These are phyloP conservation scores for Penicillium sp. DNA, from an alignment of 2,329 filamentous ascomycete genomes.

Conservation along the genomic window DNA sequence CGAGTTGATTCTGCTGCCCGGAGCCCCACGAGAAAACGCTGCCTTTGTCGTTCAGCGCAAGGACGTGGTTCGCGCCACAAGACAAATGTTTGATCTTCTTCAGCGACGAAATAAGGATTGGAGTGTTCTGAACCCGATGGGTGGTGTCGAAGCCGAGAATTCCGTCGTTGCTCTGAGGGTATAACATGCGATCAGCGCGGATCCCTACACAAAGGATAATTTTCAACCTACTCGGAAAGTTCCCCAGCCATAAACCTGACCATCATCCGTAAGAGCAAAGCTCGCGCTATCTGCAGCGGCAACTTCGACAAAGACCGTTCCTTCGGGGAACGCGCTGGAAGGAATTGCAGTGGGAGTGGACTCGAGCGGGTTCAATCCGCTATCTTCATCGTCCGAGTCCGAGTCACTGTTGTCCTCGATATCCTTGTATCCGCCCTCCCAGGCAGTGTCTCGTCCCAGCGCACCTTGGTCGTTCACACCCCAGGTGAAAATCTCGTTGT, in stretches of 20 bases:
- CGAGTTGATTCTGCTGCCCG: conserved; percentile 68
- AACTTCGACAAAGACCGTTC: conserved; percentile 56
- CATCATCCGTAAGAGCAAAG: conserved; percentile 61
- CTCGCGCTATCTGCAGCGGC: conserved; percentile 60
- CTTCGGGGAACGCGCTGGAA: conserved; percentile 49
- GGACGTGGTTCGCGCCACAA: conserved; percentile 58
- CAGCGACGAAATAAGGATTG: conserved; percentile 50
- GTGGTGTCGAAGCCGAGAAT: conserved; percentile 57
- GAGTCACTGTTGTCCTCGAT: conserved; percentile 43
- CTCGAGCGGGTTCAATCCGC: conserved; percentile 57
- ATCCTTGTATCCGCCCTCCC: conserved; percentile 62
- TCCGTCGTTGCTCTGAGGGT: conserved; percentile 58
- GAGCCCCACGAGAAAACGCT: conserved; percentile 64
- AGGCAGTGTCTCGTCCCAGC: conserved; percentile 69
- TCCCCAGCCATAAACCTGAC: conserved; percentile 61
- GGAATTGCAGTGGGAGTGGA: conserved; percentile 54
- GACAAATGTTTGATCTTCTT: conserved; percentile 55
- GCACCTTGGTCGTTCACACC: conserved; percentile 84
- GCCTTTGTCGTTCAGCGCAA: conserved; percentile 58
- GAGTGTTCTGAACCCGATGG: conserved; percentile 45
- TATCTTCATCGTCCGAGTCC: conserved; percentile 54
- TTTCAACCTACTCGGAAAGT: conserved; percentile 54
- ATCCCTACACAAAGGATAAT: background rate
- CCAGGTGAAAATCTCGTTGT: conserved; percentile 82
- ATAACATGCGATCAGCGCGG: background rate